Evolutionary conservation across 164 flowering plant species (phyloP).

Genomic region (Macadamia integrifolia): DNA sequence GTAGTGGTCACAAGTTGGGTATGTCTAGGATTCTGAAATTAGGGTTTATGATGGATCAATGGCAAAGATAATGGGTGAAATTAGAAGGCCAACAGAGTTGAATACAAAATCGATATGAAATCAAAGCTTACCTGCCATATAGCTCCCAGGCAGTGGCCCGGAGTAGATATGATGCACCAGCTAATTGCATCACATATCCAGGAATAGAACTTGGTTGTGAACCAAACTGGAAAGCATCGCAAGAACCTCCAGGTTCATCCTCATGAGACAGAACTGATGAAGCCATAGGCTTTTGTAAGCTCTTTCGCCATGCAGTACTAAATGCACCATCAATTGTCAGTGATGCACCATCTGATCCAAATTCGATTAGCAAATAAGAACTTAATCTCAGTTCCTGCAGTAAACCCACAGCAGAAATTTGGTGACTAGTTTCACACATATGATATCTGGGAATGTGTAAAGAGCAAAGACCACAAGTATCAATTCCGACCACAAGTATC

Average conservation of each 20-base stretch:
- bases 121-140: slow-evolving; percentile 71
- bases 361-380: slow-evolving; percentile 71
- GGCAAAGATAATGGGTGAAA: too few relatives aligned
- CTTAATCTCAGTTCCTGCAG: slow-evolving; percentile 76
- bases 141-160: slow-evolving; percentile 90
- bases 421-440: not conserved
- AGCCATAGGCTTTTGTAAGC: slow-evolving; percentile 48
- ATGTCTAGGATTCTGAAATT: too few relatives aligned
- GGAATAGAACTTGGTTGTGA: slow-evolving; percentile 77
- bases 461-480: not conserved
- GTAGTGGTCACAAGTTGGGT: too few relatives aligned
- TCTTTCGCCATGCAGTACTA: slow-evolving; percentile 80
- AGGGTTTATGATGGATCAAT: too few relatives aligned
- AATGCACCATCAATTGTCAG: slow-evolving; percentile 68
- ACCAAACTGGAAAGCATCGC: slow-evolving; percentile 44
- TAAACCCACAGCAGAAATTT: not conserved
- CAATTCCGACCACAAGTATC: not conserved
- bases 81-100: too few relatives aligned
- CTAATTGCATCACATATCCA: slow-evolving; percentile 57
- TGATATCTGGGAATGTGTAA: not conserved
- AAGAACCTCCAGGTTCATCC: slow-evolving; percentile 29
- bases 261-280: slow-evolving; percentile 48
- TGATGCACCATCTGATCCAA: slow-evolving; percentile 50
- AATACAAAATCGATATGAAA: not conserved
- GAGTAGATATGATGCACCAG: slow-evolving; percentile 80